Percentiles rank a stretch among this genome's conserved stretches.
Conservation (phyloP, 2,329 filamentous ascomycete genomes). For the Aspergillus niger region DNA sequence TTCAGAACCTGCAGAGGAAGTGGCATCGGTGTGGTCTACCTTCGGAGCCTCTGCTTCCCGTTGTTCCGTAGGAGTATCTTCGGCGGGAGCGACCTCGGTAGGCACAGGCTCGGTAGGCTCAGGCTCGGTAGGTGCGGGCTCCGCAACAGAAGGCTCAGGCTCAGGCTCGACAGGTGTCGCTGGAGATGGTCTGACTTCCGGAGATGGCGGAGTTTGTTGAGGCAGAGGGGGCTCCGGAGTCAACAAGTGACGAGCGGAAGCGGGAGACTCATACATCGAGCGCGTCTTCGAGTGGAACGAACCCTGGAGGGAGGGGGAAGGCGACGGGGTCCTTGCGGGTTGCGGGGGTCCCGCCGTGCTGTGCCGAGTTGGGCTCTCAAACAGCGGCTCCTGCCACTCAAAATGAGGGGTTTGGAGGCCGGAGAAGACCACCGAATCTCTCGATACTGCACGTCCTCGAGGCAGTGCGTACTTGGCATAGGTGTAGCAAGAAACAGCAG, state of each 20-base stretch:
- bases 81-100: constrained; percentile 10
- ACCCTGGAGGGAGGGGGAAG: constrained; percentile 25
- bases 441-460: constrained; percentile 75
- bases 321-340: constrained; percentile 36
- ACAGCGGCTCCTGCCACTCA: constrained; percentile 64
- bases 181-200: not conserved
- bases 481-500: constrained; percentile 71
- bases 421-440: constrained; percentile 63
- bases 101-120: constrained; percentile 12
- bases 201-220: constrained; percentile 5
- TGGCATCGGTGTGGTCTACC: constrained; percentile 43
- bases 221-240: constrained; percentile 14
- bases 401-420: constrained; percentile 60
- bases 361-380: constrained; percentile 42
- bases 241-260: constrained; percentile 21
- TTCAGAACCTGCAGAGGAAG: constrained; percentile 63
- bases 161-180: not conserved
- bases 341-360: constrained; percentile 27
- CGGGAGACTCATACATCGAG: constrained; percentile 31
- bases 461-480: constrained; percentile 85
- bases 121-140: constrained; percentile 12
- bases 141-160: not conserved
- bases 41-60: constrained; percentile 16
- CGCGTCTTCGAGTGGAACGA: constrained; percentile 30
- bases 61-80: not conserved